Evolutionary conservation across 768 basidiomycete genomes (phyloP).

Genomic region (Termitomyces bulborhizus): DNA sequence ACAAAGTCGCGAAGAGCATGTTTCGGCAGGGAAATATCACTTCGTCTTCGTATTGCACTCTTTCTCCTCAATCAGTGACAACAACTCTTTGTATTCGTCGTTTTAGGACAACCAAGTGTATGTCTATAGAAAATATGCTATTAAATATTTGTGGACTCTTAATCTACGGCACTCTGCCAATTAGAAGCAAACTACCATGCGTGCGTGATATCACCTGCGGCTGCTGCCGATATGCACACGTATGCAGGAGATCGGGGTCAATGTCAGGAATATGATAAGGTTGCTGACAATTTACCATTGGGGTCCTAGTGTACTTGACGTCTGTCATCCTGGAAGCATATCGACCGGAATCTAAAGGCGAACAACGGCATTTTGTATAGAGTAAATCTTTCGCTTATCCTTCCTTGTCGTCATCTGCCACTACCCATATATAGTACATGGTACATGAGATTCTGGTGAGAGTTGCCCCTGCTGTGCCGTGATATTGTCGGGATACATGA

Average conservation of each 20-base stretch:
- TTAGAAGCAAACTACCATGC: background rate
- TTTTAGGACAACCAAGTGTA: slow-evolving; percentile 31
- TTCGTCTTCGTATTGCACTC: slow-evolving; percentile 11
- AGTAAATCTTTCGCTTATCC: background rate
- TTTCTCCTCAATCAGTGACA: slow-evolving; percentile 6
- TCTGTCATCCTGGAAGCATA: background rate
- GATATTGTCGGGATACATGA: background rate
- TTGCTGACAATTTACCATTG: background rate
- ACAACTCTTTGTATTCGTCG: slow-evolving; percentile 27
- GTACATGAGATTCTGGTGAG: background rate
- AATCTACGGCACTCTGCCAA: background rate
- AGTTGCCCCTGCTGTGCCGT: too few species aligned
- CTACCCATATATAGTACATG: background rate
- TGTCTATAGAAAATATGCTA: slow-evolving; percentile 30
- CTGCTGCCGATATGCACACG: background rate
- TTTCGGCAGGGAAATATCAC: slow-evolving; percentile 12
- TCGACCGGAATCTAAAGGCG: background rate
- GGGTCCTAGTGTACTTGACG: background rate
- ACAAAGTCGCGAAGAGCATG: slow-evolving; percentile 12
- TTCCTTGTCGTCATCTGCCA: background rate
- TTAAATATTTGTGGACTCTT: slow-evolving; percentile 18
- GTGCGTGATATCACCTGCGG: background rate
- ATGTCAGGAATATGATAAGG: background rate
- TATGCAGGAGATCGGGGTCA: background rate
- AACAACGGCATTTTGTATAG: background rate